A percentile compares a stretch with the other conserved stretches of the same genome.
Evolutionary conservation across 148 eudicot species (phyloP).

Genomic region (Simmondsia chinensis): DNA sequence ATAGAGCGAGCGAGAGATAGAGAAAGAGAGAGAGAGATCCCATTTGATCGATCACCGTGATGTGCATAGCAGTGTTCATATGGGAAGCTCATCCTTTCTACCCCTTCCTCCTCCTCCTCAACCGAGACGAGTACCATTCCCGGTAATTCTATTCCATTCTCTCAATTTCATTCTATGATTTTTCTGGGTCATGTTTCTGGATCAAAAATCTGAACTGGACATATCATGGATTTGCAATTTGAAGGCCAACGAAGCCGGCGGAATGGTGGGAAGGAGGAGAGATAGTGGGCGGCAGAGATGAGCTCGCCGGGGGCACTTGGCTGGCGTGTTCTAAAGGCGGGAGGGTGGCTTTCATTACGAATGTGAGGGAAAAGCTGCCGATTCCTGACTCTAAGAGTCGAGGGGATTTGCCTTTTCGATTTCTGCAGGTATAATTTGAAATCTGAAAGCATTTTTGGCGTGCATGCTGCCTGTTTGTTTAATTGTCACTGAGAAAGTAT

Average conservation of each 20-base stretch:
- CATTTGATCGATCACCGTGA: no score
- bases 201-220: background rate
- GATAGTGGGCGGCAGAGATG: slow-evolving; percentile 82
- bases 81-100: slow-evolving; percentile 83
- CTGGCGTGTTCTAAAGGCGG: slow-evolving; percentile 62
- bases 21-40: no score
- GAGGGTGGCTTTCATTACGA: slow-evolving; percentile 66
- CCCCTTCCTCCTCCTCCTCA: slow-evolving; percentile 65
- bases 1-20: no score
- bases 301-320: slow-evolving; percentile 80
- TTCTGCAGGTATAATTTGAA: slow-evolving; percentile 43
- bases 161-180: background rate
- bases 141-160: slow-evolving; percentile 27
- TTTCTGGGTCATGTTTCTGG: background rate
- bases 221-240: background rate
- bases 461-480: background rate
- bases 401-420: slow-evolving; percentile 75
- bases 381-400: slow-evolving; percentile 41
- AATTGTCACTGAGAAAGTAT: no score
- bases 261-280: slow-evolving; percentile 80
- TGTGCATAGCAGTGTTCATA: slow-evolving; percentile 75
- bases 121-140: slow-evolving; percentile 68
- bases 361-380: slow-evolving; percentile 45
- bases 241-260: slow-evolving; percentile 57
- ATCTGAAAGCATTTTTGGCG: background rate